Evolutionary conservation across 805 yeast genomes (phyloP).

Genomic region (Ogataea methanolica): DNA sequence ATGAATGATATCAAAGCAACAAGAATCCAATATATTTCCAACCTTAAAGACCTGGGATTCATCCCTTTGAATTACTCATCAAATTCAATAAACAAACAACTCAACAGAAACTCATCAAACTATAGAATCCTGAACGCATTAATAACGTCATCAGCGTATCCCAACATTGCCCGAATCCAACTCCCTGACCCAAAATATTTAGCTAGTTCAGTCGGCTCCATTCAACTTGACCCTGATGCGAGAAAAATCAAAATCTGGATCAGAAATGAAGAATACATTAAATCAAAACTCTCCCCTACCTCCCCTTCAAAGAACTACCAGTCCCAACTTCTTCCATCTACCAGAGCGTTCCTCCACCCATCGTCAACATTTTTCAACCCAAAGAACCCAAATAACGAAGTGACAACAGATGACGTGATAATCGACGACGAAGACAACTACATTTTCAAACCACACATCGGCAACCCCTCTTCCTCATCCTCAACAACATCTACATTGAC

Average conservation of each 20-base stretch:
- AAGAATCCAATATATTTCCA: conserved; percentile 60
- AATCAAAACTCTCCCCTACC: conserved; percentile 6
- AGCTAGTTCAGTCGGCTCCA: conserved; percentile 69
- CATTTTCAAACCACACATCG: conserved; percentile 36
- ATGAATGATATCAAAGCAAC: conserved; percentile 71
- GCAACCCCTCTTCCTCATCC: conserved; percentile 1
- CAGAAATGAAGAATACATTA: conserved; percentile 51
- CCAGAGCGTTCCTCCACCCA: conserved; percentile 82
- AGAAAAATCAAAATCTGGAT: conserved; percentile 68
- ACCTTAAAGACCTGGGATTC: conserved; percentile 76
- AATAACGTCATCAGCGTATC: conserved; percentile 77
- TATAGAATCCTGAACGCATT: conserved; percentile 56
- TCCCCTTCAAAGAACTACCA: background rate
- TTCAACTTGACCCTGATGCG: conserved; percentile 84
- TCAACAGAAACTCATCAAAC: conserved; percentile 52
- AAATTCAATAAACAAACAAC: conserved; percentile 12
- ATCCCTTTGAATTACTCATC: conserved; percentile 49
- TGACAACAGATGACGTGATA: conserved; percentile 13
- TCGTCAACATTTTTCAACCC: conserved; percentile 62
- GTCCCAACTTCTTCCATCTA: conserved; percentile 42
- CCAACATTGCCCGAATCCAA: conserved; percentile 76
- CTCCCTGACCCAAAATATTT: conserved; percentile 76
- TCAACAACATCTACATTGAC: conserved; percentile 34
- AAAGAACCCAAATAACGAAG: conserved; percentile 26
- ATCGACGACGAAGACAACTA: conserved; percentile 28